Conservation (phyloP, 2,329 filamentous ascomycete species). For the Nemania serpens region DNA sequence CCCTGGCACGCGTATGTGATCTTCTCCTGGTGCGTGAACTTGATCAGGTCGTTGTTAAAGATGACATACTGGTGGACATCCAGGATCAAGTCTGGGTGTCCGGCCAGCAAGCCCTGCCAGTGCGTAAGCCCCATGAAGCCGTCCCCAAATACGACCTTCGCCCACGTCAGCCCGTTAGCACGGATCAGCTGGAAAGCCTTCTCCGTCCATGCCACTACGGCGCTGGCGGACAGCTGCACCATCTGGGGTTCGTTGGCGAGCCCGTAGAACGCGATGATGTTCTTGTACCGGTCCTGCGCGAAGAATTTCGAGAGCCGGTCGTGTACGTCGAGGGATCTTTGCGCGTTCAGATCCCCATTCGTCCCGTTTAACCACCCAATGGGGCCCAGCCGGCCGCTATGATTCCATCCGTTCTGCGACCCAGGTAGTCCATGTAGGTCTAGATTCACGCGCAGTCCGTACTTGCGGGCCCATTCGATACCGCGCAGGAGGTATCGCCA, state of each 20-base stretch:
- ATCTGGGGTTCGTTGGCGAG: slow-evolving; percentile 94
- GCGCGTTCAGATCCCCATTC: slow-evolving; percentile 74
- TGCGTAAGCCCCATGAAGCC: slow-evolving; percentile 90
- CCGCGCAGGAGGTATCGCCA: slow-evolving; percentile 93
- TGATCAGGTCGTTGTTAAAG: slow-evolving; percentile 89
- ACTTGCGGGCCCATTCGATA: slow-evolving; percentile 92
- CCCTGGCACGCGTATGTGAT: slow-evolving; percentile 84
- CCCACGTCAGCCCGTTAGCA: slow-evolving; percentile 70
- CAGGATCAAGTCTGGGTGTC: slow-evolving; percentile 75
- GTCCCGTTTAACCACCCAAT: slow-evolving; percentile 94
- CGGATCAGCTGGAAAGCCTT: slow-evolving; percentile 74
- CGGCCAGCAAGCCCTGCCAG: slow-evolving; percentile 83
- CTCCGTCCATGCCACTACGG: slow-evolving; percentile 80
- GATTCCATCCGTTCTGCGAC: slow-evolving; percentile 97
- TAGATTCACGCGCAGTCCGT: slow-evolving; percentile 89
- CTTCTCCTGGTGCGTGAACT: slow-evolving; percentile 80
- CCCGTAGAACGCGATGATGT: slow-evolving; percentile 90
- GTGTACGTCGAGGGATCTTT: slow-evolving; percentile 86
- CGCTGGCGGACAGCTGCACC: slow-evolving; percentile 67
- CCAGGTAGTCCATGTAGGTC: slow-evolving; percentile 92
- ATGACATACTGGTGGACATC: slow-evolving; percentile 99
- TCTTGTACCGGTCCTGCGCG: slow-evolving; percentile 87
- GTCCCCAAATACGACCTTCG: slow-evolving; percentile 84
- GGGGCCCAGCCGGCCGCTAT: slow-evolving; percentile 79
- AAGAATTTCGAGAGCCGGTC: slow-evolving; percentile 89